Percentiles rank a stretch among this genome's conserved stretches.
Evolutionary conservation across 2,329 filamentous ascomycete genomes (phyloP).

Genomic region (Domatiomyces catenatus): DNA sequence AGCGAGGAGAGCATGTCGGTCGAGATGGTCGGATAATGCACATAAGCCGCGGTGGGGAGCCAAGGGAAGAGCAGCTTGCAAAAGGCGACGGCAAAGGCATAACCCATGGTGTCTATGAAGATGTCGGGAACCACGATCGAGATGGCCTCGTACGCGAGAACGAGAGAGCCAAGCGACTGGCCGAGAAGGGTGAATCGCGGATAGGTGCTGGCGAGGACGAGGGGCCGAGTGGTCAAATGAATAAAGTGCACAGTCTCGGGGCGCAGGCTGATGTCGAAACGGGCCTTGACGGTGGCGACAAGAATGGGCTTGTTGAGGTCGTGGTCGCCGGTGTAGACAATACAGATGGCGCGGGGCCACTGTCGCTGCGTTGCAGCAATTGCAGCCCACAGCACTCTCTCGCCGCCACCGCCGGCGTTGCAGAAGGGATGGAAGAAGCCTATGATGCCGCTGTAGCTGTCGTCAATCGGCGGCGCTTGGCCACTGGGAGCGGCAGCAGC

Average conservation of each 20-base stretch:
- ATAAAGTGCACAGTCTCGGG: conserved; percentile 71
- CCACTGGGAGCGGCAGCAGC: conserved; percentile 31
- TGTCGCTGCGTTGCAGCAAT: conserved; percentile 77
- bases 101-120: conserved; percentile 96
- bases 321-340: conserved; percentile 92
- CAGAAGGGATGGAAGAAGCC: conserved; percentile 98
- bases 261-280: conserved; percentile 86
- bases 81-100: conserved; percentile 75
- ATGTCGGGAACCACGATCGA: conserved; percentile 82
- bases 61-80: conserved; percentile 65
- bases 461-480: conserved; percentile 26
- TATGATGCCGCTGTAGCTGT: conserved; percentile 68
- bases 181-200: conserved; percentile 83
- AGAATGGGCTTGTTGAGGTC: conserved; percentile 70
- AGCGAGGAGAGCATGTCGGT: conserved; percentile 91
- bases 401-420: conserved; percentile 90
- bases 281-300: conserved; percentile 58
- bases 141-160: conserved; percentile 85
- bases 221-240: conserved; percentile 75
- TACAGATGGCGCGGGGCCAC: conserved; percentile 76
- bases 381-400: conserved; percentile 91
- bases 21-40: conserved; percentile 95
- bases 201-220: conserved; percentile 75
- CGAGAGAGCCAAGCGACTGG: conserved; percentile 77
- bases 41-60: conserved; percentile 79